Evolutionary conservation across 2,329 filamentous ascomycete species (phyloP), one percentile per base, ranked within the genome.

Genomic region (Venturia effusa): DNA sequence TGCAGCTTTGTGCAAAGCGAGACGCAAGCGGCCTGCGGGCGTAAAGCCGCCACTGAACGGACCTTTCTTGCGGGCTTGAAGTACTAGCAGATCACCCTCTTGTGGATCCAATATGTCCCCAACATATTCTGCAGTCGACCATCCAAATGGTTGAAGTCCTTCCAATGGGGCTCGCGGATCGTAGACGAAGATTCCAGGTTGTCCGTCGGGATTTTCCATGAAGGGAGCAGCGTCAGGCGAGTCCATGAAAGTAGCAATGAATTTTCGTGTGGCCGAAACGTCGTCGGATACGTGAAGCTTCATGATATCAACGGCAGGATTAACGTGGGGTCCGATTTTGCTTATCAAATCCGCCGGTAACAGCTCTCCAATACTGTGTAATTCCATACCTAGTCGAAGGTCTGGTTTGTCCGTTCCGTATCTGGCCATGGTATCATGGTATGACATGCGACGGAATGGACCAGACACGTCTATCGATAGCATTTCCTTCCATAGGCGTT

Each of bases 401-500:
- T 99, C 94, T 4, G 94, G 94, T 74, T 99, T 99, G 75, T 99
- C 94, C 4, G 86, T 89, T 13, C 94, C 94, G 70, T 92, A 96
- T 2, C 77, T 79, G 1, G 82, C 77, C 87, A 99, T 97, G 22
- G 88, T 88, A 45, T 89, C 80, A 39, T 88, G 74, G 71, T 97
- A 99, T 1, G 84, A 82, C 69, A 91, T 80, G 27, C 81, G 79
- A 7, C 74, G 78, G 67, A 90, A 89, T 0, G 77, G 73, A 1
- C 71, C 70, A 0, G 76, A 70, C 3, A 78, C 73, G 30, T 77
- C 73, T 45, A 79, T 71, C 10, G 74, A 69, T 57, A 83, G 75
- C 27, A 85, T 69, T 1, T 76, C 73, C 0, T 71, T 72, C 80
- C 85, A 89, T 0, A 91, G 71, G 6, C 74, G 71, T 13, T 74